Conservation (phyloP, 106 monocot species). For the Dendrobium huoshanense region DNA sequence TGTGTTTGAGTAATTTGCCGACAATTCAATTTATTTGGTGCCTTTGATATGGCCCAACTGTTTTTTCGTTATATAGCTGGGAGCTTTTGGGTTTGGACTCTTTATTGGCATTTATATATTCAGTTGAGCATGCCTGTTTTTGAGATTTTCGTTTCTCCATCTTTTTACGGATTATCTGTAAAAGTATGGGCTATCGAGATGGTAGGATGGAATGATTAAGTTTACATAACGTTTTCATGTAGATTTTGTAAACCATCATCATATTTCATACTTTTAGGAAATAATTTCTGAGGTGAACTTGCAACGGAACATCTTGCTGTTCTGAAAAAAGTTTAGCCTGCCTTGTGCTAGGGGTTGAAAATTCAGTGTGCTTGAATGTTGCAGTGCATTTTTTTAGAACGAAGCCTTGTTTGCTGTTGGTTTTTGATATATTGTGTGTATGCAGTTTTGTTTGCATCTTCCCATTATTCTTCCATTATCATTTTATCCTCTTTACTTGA, state of each 20-base stretch:
- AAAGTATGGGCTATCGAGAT: neutral
- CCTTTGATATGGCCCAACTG: neutral
- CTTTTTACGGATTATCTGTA: neutral
- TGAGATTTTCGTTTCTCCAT: neutral
- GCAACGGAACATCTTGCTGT: neutral
- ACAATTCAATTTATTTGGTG: conserved; percentile 2
- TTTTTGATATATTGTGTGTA: neutral
- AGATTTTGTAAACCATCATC: neutral
- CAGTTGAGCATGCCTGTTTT: neutral
- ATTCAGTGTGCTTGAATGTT: neutral
- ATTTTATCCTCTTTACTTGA: neutral
- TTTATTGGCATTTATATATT: neutral
- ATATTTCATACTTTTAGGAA: neutral
- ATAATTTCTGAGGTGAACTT: neutral
- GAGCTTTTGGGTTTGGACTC: neutral
- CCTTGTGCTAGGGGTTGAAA: neutral
- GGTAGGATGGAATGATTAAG: neutral
- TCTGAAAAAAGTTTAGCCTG: neutral
- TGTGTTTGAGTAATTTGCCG: neutral
- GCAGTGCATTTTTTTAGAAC: neutral
- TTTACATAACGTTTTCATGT: neutral
- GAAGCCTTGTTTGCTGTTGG: neutral
- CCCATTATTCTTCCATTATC: neutral
- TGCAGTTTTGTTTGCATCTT: neutral
- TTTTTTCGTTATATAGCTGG: neutral